Percentiles rank a stretch among this genome's conserved stretches.
phyloP scores from a whole-genome alignment of 75 land plant species.

The Cryptomeria japonica region DNA sequence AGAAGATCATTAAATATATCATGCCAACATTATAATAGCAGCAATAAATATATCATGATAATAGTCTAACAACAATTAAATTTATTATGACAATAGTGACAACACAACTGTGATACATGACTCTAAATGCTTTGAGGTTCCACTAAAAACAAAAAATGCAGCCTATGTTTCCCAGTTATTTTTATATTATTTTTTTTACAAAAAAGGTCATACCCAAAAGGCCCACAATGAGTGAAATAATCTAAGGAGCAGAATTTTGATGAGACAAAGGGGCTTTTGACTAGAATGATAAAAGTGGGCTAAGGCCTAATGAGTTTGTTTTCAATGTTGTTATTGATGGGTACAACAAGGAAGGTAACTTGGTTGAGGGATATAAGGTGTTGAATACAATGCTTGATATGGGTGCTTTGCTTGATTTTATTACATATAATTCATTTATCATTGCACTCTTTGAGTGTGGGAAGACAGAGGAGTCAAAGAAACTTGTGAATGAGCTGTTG shows the following conservation, averaged over 20 bases:
- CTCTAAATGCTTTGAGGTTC: too few relatives aligned
- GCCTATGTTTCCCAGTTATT: too few relatives aligned
- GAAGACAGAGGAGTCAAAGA: constrained; percentile 38
- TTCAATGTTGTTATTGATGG: constrained; percentile 66
- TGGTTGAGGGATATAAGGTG: constrained; percentile 27
- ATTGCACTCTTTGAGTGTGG: constrained; percentile 43
- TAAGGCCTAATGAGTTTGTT: constrained; percentile 46
- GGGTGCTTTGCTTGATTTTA: constrained; percentile 47
- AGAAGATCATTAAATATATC: too few relatives aligned
- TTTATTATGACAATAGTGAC: too few relatives aligned
- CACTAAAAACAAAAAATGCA: too few relatives aligned
- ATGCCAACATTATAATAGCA: too few relatives aligned
- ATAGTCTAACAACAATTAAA: too few relatives aligned
- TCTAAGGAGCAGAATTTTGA: constrained; percentile 29
- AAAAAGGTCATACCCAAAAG: too few relatives aligned
- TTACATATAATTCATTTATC: constrained; percentile 62
- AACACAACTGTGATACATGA: too few relatives aligned
- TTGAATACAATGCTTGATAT: constrained; percentile 42
- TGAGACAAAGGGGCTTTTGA: constrained; percentile 43
- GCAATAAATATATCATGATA: too few relatives aligned
- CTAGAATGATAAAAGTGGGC: constrained; percentile 30
- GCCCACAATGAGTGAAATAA: too few relatives aligned
- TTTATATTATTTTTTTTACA: too few relatives aligned
- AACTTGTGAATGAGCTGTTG: constrained; percentile 30
- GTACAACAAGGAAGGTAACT: constrained; percentile 34